These are phyloP conservation scores for Helianthus tuberosus DNA, from an alignment of 129 eudicot species.

Conservation along the genomic window DNA sequence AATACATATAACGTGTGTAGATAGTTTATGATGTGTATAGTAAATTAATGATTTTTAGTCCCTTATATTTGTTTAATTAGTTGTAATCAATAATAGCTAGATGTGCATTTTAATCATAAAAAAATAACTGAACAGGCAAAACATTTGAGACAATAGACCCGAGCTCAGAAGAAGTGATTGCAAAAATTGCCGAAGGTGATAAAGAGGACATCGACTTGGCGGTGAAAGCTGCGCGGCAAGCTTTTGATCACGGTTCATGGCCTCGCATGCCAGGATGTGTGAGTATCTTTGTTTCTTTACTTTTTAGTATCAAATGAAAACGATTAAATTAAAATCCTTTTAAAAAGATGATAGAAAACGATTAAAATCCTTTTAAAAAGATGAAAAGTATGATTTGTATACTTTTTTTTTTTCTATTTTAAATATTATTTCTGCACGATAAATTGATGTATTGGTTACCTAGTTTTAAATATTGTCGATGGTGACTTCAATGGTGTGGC, in stretches of 20 bases:
- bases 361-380: too few relatives aligned
- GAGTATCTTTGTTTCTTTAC: background rate
- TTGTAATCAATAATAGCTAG: too few relatives aligned
- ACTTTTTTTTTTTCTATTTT: background rate
- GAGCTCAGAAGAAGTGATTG: slow-evolving; percentile 56
- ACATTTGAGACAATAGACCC: slow-evolving; percentile 75
- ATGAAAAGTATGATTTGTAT: too few relatives aligned
- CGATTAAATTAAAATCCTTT: too few relatives aligned
- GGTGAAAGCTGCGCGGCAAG: slow-evolving; percentile 74
- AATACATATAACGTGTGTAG: too few relatives aligned
- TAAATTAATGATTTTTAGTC: background rate
- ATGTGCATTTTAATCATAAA: background rate
- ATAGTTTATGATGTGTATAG: too few relatives aligned
- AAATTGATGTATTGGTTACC: background rate
- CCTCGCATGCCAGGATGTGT: slow-evolving; percentile 76
- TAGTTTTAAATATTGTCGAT: background rate
- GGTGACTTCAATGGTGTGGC: background rate
- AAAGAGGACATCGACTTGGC: slow-evolving; percentile 79
- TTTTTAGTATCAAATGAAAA: background rate
- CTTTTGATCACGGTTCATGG: slow-evolving; percentile 87
- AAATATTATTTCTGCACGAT: background rate
- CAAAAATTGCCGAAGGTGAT: slow-evolving; percentile 58
- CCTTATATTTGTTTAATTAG: too few relatives aligned
- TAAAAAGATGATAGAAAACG: too few relatives aligned
- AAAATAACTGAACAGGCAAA: slow-evolving; percentile 39